Conservation (phyloP, 2,329 filamentous ascomycete genomes). For the Pestalotiopsis sp. region DNA sequence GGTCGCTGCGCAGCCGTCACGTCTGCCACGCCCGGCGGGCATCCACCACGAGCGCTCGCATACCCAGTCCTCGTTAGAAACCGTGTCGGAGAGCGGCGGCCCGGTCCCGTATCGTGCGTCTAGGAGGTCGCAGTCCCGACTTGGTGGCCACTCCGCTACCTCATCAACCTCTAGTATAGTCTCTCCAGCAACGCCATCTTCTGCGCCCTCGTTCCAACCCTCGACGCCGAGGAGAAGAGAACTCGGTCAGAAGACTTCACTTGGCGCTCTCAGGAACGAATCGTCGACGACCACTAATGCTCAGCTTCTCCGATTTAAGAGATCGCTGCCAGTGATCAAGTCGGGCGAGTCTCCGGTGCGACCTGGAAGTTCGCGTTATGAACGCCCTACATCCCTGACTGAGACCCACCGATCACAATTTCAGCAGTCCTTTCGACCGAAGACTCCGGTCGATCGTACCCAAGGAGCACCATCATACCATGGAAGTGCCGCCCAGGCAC, state of each 20-base stretch:
- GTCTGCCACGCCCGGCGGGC: slow-evolving; percentile 75
- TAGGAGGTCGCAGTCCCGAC: slow-evolving; percentile 67
- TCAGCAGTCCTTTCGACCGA: slow-evolving; percentile 60
- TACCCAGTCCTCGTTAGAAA: slow-evolving; percentile 78
- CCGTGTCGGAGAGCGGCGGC: slow-evolving; percentile 87
- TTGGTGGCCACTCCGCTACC: slow-evolving; percentile 67
- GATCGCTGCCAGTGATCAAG: slow-evolving; percentile 64
- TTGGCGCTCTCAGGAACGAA: slow-evolving; percentile 57
- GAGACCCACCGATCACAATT: slow-evolving; percentile 49
- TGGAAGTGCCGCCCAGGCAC: slow-evolving; percentile 52
- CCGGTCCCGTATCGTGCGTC: slow-evolving; percentile 60
- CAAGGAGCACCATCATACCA: slow-evolving; percentile 51
- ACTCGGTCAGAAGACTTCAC: slow-evolving; percentile 57
- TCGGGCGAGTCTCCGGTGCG: slow-evolving; percentile 55
- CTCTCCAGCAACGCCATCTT: slow-evolving; percentile 61
- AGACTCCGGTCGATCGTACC: slow-evolving; percentile 70
- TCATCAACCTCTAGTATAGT: slow-evolving; percentile 69
- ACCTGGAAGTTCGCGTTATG: slow-evolving; percentile 48
- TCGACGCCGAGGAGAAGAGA: slow-evolving; percentile 65
- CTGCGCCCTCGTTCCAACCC: slow-evolving; percentile 55
- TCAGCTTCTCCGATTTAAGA: slow-evolving; percentile 67
- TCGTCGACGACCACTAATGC: slow-evolving; percentile 64
- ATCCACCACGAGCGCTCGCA: slow-evolving; percentile 69
- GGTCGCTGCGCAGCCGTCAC: slow-evolving; percentile 55
- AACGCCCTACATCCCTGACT: slow-evolving; percentile 63